Evolutionary conservation across 345 rosid species (phyloP), one percentile per base, ranked within the genome.

Genomic region (Rhodamnia argentea): DNA sequence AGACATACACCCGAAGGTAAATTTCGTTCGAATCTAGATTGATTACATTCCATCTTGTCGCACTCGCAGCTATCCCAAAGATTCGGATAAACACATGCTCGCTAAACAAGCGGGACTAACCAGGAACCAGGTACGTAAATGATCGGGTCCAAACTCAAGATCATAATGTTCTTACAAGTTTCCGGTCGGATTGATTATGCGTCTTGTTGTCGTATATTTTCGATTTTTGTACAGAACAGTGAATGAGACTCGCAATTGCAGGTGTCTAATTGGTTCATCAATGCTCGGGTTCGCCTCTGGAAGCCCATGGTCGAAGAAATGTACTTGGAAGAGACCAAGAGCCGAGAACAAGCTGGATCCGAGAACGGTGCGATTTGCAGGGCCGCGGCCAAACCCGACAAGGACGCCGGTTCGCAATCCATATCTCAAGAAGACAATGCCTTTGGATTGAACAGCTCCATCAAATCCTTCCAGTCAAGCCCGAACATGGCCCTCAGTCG

Each of bases 291-390:
- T 86, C 94, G 98, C 32, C 90, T 95, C 10, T 95, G 97, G 98
- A 95, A 95, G 89, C 98, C 98, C 78, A 93, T 95, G 98, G 96
- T 95, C 5, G 98, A 95, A 88, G 95, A 95, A 83, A 91, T 95
- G 95, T 95, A 95, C 89, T 0, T 60, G 84, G 98, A 94, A 84
- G 98, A 95, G 88, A 86, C 90, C 74, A 88, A 93, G 86, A 91
- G 84, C 60, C 89, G 89, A 51, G 93, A 90, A 53, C 90, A 62
- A 83, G 89, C 56, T 16, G 90, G 86, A 44, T 70, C 81, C 16
- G 81, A 70, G 81, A 70, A 18, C 6, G 81, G 47, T 24, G 10
- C 47, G 47, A 32, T 42, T 18, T 24, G 81, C 81, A 70, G 81
- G 7, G 64, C 87, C 2, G 87, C 84, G n/a, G 87, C 85, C 57